Evolutionary conservation across 2,329 filamentous ascomycete genomes (phyloP), one percentile per base, ranked within the genome.

Genomic region (Scedosporium aurantiacum): DNA sequence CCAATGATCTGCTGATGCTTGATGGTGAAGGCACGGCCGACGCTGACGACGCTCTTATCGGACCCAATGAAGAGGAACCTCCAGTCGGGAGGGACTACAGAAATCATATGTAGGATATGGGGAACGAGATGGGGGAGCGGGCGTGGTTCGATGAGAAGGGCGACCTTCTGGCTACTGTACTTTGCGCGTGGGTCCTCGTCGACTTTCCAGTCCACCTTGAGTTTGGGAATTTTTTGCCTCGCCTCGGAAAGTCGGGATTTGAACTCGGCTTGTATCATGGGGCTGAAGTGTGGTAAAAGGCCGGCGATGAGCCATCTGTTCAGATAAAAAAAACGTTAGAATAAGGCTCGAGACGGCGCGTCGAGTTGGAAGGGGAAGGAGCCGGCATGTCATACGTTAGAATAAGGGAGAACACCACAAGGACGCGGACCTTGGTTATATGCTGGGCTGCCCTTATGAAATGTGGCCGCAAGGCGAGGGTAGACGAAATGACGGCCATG

Each of bases 81-180:
- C 80, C 80, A 83, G 66, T 82, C 80, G 5, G 78, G 76, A 1
- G 79, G 79, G 1, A 81, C 76, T 23, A 81, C 78, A 3, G 75
- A 70, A 40, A 79, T 76, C 75, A 81, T 80, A 70, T 82, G 79
- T 47, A 81, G 70, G 27, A 81, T 72, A 62, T 78, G 75, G 2
- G 79, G 78, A 0, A 76, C 77, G 3, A 82, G 75, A 65, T 79
- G 76, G 14, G 79, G 74, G 14, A 80, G 66, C 1, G 75, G 73
- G 5, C 78, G 74, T 14, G 75, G 73, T 69, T 82, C 79, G 65
- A 82, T 77, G n/a, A 82, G 66, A 12, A 82, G 72, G 43, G 79
- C 80, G 28, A 82, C 68, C 65, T 82, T 82, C 60, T 78, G 77
- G 18, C 72, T 67, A 66, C 82, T 81, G 67, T 73, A 79, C 14